Base-by-base conservation (phyloP, 148 eudicot species). In the Suaeda aralocaspica region DNA sequence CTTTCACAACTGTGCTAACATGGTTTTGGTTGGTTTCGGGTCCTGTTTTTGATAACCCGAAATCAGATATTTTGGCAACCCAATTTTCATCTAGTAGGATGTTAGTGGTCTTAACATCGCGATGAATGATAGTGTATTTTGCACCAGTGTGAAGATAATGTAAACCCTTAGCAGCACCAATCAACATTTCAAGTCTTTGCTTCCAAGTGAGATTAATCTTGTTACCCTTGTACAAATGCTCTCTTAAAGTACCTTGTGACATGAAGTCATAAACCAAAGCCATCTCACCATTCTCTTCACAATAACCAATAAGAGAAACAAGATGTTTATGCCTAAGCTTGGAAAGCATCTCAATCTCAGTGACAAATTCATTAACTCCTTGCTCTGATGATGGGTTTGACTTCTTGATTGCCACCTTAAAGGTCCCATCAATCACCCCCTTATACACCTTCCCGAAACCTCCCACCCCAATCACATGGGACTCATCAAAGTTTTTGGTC, bases 61-160 rank as follows among this genome's bases (percentile, higher is more conserved):
- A 84, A 46, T 84, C 85, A 0, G 88, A 84, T 0, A 84, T 83
- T 77, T 84, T 84, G 10, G 88, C 82, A 0, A 83, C 77, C 83
- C 83, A 80, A 21, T 83, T 79, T 36, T 83, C 86, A 48, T 83
- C 86, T 14, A 75, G 33, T 5, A 84, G 64, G 30, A 84, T 84
- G 31, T 84, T 84, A 6, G 88, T 84, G 5, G 88, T 84, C 76
- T 84, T 84, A 15, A 84, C 88, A 73, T 84, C 88, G 26, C 88
- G 80, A 18, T 84, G 88, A 1, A 84, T 84, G 29, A 84, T 84
- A 0, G 88, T 84, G 68, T 84, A 84, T 50, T 82, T 84, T 7
- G 88, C 62, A 44, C 88, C 88, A 1, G 88, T 84, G 73, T 84
- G 88, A 22, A 84, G 88, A 51, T 82, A 84, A 64, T 84, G 88